Evolutionary conservation across 176 grass and related monocot species (phyloP).

Genomic region (Luzula sylvatica): DNA sequence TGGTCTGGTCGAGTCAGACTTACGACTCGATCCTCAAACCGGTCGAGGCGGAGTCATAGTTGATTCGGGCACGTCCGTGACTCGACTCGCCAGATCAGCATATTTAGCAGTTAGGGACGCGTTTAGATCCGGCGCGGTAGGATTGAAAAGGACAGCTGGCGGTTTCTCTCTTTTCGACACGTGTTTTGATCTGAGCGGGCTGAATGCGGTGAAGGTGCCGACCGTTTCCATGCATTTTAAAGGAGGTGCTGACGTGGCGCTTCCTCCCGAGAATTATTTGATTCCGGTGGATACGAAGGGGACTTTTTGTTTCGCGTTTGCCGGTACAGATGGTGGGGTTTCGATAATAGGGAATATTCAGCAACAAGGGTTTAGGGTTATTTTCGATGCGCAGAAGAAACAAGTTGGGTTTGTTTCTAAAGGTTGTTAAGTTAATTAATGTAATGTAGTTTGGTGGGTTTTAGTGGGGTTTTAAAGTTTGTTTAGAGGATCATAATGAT

Average conservation of each 20-base stretch:
- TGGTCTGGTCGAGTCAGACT: conserved; percentile 21
- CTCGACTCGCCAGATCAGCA: conserved; percentile 21
- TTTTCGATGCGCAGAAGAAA: conserved; percentile 61
- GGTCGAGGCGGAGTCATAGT: conserved; percentile 63
- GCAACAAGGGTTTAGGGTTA: conserved; percentile 84
- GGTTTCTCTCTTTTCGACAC: conserved; percentile 97
- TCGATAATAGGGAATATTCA: conserved; percentile 96
- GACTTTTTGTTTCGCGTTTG: conserved; percentile 96
- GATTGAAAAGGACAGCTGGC: conserved; percentile 35
- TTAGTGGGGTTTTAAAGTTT: too few relatives aligned
- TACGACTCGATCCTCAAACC: conserved; percentile 32
- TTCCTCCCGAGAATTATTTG: conserved; percentile 95
- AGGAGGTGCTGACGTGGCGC: conserved; percentile 33
- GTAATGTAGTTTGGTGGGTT: too few relatives aligned
- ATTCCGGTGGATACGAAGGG: conserved; percentile 84
- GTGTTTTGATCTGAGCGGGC: conserved; percentile 78
- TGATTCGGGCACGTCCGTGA: conserved; percentile 56
- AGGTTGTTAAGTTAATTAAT: conserved; percentile 48
- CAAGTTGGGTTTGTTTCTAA: conserved; percentile 51
- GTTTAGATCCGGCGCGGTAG: conserved; percentile 43
- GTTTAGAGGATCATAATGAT: too few relatives aligned
- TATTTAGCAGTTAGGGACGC: conserved; percentile 68
- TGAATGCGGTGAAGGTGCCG: conserved; percentile 77
- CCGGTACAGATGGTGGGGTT: conserved; percentile 69
- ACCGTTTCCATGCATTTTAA: conserved; percentile 82